Evolutionary conservation across 2,329 filamentous ascomycete species (phyloP).

Genomic region (Xylaria sp.): DNA sequence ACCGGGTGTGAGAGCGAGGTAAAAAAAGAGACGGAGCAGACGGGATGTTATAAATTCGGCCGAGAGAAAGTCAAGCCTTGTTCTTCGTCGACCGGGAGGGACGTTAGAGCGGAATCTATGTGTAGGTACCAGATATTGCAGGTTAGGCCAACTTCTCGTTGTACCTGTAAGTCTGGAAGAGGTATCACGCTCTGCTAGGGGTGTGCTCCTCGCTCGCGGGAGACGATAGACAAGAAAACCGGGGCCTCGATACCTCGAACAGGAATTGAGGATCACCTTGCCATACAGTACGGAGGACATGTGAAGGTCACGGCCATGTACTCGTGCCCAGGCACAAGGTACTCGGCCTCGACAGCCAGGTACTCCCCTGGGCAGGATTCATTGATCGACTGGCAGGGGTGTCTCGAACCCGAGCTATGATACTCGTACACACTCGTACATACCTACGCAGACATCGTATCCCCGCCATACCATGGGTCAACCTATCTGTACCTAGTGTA

Average conservation of each 20-base stretch:
- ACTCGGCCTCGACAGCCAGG: conserved; percentile 3
- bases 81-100: background rate
- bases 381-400: conserved; percentile 15
- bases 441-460: background rate
- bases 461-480: conserved; percentile 10
- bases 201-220: background rate
- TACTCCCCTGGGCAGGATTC: conserved; percentile 4
- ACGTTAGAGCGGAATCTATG: conserved; percentile 4
- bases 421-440: too few species aligned
- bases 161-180: background rate
- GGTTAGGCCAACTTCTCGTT: background rate
- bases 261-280: background rate
- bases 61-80: conserved; percentile 14
- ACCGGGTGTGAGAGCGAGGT: conserved; percentile 12
- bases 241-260: conserved; percentile 1
- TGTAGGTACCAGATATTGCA: background rate
- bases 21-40: conserved; percentile 8
- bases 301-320: conserved; percentile 11
- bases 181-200: background rate
- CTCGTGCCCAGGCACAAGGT: conserved; percentile 5
- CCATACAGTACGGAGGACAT: conserved; percentile 14
- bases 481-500: background rate
- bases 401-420: background rate
- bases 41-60: conserved; percentile 16
- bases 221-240: background rate